Evolutionary conservation across 2,329 filamentous ascomycete species (phyloP).

Genomic region (Metarhizium album): DNA sequence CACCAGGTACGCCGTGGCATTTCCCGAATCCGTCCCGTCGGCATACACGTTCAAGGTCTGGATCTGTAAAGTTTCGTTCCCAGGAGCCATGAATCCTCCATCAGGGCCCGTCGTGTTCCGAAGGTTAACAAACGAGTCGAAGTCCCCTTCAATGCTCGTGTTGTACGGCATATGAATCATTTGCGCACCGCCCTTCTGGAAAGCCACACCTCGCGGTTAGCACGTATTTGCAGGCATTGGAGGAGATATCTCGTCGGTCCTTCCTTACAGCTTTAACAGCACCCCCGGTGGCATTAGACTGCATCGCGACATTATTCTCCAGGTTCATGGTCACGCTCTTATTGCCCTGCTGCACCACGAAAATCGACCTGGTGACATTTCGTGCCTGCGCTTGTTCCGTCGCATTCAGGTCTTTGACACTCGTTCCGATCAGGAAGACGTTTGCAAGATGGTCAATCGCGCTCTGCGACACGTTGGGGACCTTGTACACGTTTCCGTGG

Average conservation of each 20-base stretch:
- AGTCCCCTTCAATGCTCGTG: slow-evolving; percentile 60
- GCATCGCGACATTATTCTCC: slow-evolving; percentile 28
- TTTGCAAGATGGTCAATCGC: slow-evolving; percentile 61
- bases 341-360: slow-evolving; percentile 61
- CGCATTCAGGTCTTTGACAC: slow-evolving; percentile 46
- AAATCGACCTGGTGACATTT: slow-evolving; percentile 63
- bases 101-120: slow-evolving; percentile 41
- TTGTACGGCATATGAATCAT: slow-evolving; percentile 51
- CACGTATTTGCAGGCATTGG: too few species aligned
- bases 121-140: slow-evolving; percentile 59
- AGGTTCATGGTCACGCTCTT: slow-evolving; percentile 54
- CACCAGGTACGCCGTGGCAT: slow-evolving; percentile 67
- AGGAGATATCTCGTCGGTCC: background rate
- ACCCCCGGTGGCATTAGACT: slow-evolving; percentile 46
- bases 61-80: slow-evolving; percentile 52
- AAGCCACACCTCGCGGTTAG: background rate
- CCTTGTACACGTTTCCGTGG: slow-evolving; percentile 74
- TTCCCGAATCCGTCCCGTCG: slow-evolving; percentile 54
- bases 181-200: slow-evolving; percentile 45
- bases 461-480: slow-evolving; percentile 53
- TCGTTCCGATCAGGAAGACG: slow-evolving; percentile 55
- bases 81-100: slow-evolving; percentile 41
- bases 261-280: slow-evolving; percentile 31
- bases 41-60: slow-evolving; percentile 61
- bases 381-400: slow-evolving; percentile 56